Percentiles rank a stretch among this genome's conserved stretches.
phyloP scores from a whole-genome alignment of 2,329 filamentous ascomycete genomes.

The Curvularia hawaiiensis region DNA sequence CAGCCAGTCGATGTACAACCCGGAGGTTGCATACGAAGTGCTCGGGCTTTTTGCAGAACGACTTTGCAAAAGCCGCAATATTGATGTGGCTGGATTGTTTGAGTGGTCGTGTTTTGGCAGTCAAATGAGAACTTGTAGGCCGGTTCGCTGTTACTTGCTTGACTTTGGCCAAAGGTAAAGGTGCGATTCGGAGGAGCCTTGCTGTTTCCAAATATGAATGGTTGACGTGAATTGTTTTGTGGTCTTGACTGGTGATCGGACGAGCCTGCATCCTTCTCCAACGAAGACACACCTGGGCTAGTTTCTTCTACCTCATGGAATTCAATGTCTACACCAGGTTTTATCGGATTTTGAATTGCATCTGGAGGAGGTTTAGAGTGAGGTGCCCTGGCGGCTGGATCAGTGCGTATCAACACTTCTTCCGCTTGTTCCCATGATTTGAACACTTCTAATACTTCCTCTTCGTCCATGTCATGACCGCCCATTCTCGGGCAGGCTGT shows the following conservation, averaged over 20 bases:
- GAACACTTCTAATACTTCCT: background rate
- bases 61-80: background rate
- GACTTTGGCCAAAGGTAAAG: background rate
- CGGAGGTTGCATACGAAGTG: background rate
- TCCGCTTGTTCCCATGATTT: background rate
- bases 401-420: background rate
- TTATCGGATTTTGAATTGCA: background rate
- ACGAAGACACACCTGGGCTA: background rate
- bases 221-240: background rate
- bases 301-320: background rate
- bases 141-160: background rate
- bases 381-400: background rate
- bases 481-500: background rate
- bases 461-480: background rate
- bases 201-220: background rate
- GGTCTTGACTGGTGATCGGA: background rate
- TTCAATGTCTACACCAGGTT: background rate
- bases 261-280: background rate
- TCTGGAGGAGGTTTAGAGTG: background rate
- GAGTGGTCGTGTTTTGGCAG: background rate
- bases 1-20: background rate
- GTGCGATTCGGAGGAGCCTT: background rate
- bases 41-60: background rate
- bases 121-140: background rate
- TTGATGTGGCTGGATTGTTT: background rate